Conservation (phyloP, 2,329 filamentous ascomycete species). For the Claviceps paspali region DNA sequence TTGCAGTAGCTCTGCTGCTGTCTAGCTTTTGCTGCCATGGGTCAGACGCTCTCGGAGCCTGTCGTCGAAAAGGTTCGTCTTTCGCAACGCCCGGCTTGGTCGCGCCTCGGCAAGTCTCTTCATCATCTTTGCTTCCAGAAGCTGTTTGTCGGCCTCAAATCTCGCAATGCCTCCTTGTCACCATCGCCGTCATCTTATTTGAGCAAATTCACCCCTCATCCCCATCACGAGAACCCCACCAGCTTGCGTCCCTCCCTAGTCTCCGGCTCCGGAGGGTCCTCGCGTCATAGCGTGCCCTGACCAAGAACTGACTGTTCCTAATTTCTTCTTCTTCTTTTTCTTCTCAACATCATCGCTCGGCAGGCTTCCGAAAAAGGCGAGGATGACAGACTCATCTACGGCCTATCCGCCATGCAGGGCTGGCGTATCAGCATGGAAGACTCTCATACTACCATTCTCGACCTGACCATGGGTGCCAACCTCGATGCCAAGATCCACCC, state of each 20-base stretch:
- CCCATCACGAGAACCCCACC: conserved; percentile 2
- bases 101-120: conserved; percentile 1
- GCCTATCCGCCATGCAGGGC: conserved; percentile 97
- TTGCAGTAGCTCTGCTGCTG: conserved; percentile 13
- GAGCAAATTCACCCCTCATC: conserved; percentile 1
- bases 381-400: conserved; percentile 86
- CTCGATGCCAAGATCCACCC: conserved; percentile 47
- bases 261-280: not conserved
- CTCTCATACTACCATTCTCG: conserved; percentile 76
- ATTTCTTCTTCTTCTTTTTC: conserved; percentile 3
- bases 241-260: not conserved
- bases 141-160: not conserved
- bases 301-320: too few species aligned
- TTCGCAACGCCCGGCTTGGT: not conserved
- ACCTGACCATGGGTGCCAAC: conserved; percentile 48
- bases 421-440: conserved; percentile 99
- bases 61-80: conserved; percentile 85
- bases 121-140: not conserved
- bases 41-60: conserved; percentile 97
- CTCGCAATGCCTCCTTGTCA: not conserved
- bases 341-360: not conserved
- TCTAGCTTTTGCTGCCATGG: conserved; percentile 45
- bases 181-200: not conserved
- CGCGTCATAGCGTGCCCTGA: not conserved
- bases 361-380: conserved; percentile 80